Base-by-base conservation (phyloP, 192 early-diverging fungal species). In the Geosiphon pyriformis region DNA sequence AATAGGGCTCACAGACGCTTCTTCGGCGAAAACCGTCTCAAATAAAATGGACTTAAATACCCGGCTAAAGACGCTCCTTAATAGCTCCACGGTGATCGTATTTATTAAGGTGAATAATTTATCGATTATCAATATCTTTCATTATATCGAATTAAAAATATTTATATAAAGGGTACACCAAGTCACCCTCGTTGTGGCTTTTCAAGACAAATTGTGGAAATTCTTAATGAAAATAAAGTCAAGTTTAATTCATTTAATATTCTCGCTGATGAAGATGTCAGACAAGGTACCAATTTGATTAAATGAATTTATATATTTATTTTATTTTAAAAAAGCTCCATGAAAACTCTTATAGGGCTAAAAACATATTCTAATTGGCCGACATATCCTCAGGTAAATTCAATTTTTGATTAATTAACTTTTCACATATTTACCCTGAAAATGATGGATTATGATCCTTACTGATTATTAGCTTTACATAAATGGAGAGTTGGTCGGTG, bases 401-500 rank as follows among this genome's bases (percentile, higher is more conserved):
- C n/a, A n/a, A n/a, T n/a, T n/a, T n/a, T n/a, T n/a, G 70, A 15
- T 15, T 49, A n/a, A 4, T 10, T 34, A 3, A 18, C 22, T 1
- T 15, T 2, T 23, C 8, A 33, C 48, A 34, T 20, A 65, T 17
- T 10, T 0, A 22, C 55, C n/a, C 2, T 57, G 17, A 22, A 15
- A 26, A 23, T 56, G n/a, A n/a, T 15, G n/a, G 47, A 48, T 48
- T 15, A 15, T 48, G 11, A 15, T 48, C 22, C 34, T 33, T 22
- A 12, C 30, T 33, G 6, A 12, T 61, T 61, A 8, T 7, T 88
- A 94, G 81, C 88, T 96, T 7, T 98, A 90, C 67, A 83, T 96
- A 66, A 90, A 94, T 71, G 94, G 94, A 61, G 91, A 98, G 77
- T 94, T 98, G 74, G 88, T 96, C 11, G 94, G 95, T 49, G 95